These are phyloP conservation scores for Raphanus hybrid DNA, from an alignment of 441 rosid genomes.

Conservation along the genomic window DNA sequence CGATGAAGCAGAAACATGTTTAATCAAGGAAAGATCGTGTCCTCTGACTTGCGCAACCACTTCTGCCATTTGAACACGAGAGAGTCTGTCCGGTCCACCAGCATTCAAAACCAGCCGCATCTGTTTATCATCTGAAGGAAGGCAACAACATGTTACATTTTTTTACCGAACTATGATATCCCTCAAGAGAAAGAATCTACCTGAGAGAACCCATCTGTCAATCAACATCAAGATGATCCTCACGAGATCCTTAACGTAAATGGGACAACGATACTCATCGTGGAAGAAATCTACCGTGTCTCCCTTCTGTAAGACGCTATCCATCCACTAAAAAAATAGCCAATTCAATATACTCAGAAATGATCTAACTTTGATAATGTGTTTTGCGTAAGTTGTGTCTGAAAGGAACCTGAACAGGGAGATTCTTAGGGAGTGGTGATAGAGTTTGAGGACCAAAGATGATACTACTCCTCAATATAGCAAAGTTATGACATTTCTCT, in stretches of 20 bases:
- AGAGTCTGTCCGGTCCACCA: conserved; percentile 84
- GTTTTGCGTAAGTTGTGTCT: not conserved
- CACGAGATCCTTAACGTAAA: conserved; percentile 82
- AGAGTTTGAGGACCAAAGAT: conserved; percentile 84
- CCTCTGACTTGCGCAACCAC: conserved; percentile 72
- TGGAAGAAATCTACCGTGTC: conserved; percentile 69
- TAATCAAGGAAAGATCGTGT: conserved; percentile 59
- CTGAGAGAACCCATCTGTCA: conserved; percentile 62
- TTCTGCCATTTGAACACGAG: conserved; percentile 92
- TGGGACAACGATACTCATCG: conserved; percentile 90
- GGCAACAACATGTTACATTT: conserved; percentile 16
- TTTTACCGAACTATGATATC: not conserved
- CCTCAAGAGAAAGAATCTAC: conserved; percentile 40
- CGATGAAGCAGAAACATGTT: conserved; percentile 71
- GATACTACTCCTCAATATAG: conserved; percentile 84
- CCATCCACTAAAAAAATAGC: conserved; percentile 71
- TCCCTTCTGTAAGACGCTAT: conserved; percentile 70
- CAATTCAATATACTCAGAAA: not conserved
- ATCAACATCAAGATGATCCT: conserved; percentile 50
- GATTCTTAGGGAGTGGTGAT: conserved; percentile 84
- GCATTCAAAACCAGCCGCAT: conserved; percentile 73
- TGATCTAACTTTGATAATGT: not conserved
- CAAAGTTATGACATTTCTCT: conserved; percentile 65
- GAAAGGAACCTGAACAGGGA: conserved; percentile 76
- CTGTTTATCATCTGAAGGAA: conserved; percentile 55